These are phyloP conservation scores for Populus hybrid DNA, from an alignment of 441 rosid species.

Conservation along the genomic window DNA sequence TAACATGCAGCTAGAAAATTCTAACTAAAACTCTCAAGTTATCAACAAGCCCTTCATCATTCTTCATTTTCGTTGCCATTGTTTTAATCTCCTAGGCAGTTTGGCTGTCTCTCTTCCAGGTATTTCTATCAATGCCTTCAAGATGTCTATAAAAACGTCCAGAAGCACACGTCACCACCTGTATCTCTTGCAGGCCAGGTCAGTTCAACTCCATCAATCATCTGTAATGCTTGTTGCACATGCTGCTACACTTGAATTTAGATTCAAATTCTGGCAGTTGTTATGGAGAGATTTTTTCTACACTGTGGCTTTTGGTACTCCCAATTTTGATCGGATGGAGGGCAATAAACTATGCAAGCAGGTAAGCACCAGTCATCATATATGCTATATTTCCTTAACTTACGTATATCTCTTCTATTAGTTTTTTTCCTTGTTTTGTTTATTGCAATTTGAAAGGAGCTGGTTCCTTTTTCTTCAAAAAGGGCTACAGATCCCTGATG, in stretches of 20 bases:
- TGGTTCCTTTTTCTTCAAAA: not conserved
- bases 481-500: not conserved
- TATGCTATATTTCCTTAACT: no score
- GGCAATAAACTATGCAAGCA: conserved; percentile 87
- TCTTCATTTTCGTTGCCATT: conserved; percentile 1
- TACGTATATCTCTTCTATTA: not conserved
- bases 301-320: conserved; percentile 85
- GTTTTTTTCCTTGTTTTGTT: conserved; percentile 7
- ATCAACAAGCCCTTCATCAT: not conserved
- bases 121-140: conserved; percentile 84
- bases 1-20: not conserved
- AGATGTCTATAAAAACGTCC: conserved; percentile 53
- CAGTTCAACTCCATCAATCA: conserved; percentile 18
- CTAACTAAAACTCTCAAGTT: conserved; percentile 2
- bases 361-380: conserved; percentile 35
- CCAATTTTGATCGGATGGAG: conserved; percentile 84
- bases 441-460: not conserved
- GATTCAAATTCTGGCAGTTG: conserved; percentile 42
- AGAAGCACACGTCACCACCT: conserved; percentile 80
- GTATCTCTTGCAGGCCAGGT: conserved; percentile 98
- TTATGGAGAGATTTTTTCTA: conserved; percentile 96
- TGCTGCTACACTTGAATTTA: conserved; percentile 19
- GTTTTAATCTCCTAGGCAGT: conserved; percentile 51
- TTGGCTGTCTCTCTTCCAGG: conserved; percentile 97
- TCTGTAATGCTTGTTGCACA: conserved; percentile 11